Conservation (phyloP, 495 filamentous ascomycete genomes). For the Daldinia vernicosa region DNA sequence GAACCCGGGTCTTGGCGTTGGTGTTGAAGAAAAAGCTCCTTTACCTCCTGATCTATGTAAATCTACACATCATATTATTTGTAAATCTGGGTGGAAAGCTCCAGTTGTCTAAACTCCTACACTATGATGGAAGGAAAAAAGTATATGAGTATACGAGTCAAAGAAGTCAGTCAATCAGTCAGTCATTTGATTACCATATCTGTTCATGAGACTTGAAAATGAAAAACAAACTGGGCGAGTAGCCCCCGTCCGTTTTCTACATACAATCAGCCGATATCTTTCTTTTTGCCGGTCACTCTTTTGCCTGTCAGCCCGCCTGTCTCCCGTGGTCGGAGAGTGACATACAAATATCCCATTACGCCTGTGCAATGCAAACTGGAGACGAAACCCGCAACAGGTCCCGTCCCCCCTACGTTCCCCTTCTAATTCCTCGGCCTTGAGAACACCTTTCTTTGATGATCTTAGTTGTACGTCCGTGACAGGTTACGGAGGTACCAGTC, state of each 20-base stretch:
- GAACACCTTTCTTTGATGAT: not conserved
- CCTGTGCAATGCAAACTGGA: constrained; percentile 43
- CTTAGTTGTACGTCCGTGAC: constrained; percentile 79
- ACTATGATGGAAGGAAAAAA: not conserved
- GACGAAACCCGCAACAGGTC: constrained; percentile 15
- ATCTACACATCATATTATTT: not conserved
- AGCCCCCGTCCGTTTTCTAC: not conserved
- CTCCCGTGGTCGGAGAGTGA: constrained; percentile 29
- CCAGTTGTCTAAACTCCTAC: not conserved
- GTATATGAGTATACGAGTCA: not conserved
- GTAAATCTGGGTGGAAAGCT: not conserved
- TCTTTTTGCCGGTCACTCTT: constrained; percentile 23
- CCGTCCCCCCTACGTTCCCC: constrained; percentile 3
- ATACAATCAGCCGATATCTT: not conserved
- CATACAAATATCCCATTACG: constrained; percentile 42
- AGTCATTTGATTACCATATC: constrained; percentile 3
- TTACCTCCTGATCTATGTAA: not conserved
- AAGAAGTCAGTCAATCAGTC: not conserved
- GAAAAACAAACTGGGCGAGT: not conserved
- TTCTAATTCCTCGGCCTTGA: constrained; percentile 1
- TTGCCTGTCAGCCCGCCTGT: constrained; percentile 9
- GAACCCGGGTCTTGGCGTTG: not conserved
- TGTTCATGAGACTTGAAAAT: not conserved
- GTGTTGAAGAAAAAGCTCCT: not conserved
- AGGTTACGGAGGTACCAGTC: constrained; percentile 99